phyloP scores from a whole-genome alignment of 306 rosid species.

The Cucumis hystrix region DNA sequence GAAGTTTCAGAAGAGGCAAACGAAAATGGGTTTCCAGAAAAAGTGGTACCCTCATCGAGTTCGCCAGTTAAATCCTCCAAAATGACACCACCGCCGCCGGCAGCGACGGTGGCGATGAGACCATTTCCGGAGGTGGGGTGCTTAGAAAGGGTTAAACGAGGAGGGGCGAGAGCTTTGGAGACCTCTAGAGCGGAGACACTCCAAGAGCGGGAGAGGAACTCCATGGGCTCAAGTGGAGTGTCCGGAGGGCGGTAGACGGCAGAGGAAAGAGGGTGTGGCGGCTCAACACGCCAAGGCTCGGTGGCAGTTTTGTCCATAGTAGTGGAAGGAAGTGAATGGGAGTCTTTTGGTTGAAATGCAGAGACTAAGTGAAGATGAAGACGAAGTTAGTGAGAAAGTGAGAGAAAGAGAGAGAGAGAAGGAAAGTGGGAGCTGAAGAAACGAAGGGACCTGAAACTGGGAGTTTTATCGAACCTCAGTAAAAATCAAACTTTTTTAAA shows the following conservation, averaged over 20 bases:
- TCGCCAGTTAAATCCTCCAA: constrained; percentile 61
- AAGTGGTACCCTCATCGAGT: constrained; percentile 25
- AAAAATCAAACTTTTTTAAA: neutral
- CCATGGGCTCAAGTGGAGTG: constrained; percentile 91
- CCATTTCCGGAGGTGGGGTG: constrained; percentile 6
- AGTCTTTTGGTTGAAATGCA: neutral
- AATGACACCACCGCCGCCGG: constrained; percentile 18
- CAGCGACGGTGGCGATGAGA: neutral
- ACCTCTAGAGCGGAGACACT: constrained; percentile 73
- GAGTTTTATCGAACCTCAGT: neutral
- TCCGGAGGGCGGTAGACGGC: constrained; percentile 37
- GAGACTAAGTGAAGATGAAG: neutral
- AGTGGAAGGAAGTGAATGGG: neutral
- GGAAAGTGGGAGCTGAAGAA: neutral
- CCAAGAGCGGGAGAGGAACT: constrained; percentile 98
- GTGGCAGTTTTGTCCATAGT: constrained; percentile 5
- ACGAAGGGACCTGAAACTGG: neutral
- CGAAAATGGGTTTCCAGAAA: constrained; percentile 76
- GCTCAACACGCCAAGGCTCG: constrained; percentile 3
- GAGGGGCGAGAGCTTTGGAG: constrained; percentile 61
- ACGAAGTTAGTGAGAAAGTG: neutral
- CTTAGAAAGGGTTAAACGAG: constrained; percentile 30
- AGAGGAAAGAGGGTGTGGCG: neutral
- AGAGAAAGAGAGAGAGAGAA: neutral
- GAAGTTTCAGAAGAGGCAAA: constrained; percentile 92